phyloP scores from a whole-genome alignment of 1,284 basidiomycete genomes.

The Trichosporon asahii region DNA sequence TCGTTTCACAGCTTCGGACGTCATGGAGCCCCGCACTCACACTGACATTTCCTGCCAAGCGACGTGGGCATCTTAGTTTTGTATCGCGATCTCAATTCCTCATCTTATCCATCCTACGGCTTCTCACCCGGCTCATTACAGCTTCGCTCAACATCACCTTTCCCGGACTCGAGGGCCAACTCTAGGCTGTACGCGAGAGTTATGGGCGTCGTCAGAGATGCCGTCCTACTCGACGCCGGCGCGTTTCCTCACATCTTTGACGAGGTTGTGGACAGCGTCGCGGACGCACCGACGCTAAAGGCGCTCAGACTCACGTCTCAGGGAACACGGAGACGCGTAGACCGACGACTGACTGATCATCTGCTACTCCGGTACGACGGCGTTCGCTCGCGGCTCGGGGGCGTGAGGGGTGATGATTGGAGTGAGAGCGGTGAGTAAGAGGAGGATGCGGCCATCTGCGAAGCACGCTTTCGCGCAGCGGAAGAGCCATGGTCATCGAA shows the following conservation, averaged over 20 bases:
- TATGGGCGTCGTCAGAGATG: neutral
- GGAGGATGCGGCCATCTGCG: neutral
- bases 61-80: neutral
- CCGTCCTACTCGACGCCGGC: slow-evolving; percentile 2
- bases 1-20: neutral
- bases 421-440: neutral
- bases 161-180: too few species aligned
- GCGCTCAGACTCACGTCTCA: neutral
- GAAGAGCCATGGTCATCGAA: too few species aligned
- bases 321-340: neutral
- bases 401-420: neutral
- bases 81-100: neutral
- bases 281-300: neutral
- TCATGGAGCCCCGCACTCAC: neutral
- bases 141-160: too few species aligned
- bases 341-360: neutral
- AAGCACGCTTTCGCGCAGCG: neutral
- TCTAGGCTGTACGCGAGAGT: too few species aligned
- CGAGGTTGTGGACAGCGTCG: neutral
- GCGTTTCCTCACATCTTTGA: slow-evolving; percentile 11
- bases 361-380: neutral
- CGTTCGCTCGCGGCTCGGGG: neutral
- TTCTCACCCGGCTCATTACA: too few species aligned
- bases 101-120: neutral
- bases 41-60: too few species aligned